These are phyloP conservation scores for Actinomortierella wolfii DNA, from an alignment of 371 early-diverging fungal genomes.

Conservation along the genomic window DNA sequence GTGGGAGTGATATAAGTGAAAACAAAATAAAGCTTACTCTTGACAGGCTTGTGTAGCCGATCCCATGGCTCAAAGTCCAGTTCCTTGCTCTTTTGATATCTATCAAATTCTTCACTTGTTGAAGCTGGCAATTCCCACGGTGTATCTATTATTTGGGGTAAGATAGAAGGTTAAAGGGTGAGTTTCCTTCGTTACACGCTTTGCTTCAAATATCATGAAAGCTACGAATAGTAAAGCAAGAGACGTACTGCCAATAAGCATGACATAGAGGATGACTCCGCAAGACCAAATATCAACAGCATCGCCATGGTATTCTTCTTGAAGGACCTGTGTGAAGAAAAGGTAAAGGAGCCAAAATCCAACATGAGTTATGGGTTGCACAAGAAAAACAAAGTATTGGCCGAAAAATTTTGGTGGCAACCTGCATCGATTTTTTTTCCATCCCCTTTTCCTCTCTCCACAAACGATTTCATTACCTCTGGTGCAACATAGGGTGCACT, in stretches of 20 bases:
- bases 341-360: not conserved
- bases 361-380: not conserved
- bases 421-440: too few relatives aligned
- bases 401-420: too few relatives aligned
- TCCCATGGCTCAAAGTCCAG: conserved; percentile 55
- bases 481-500: conserved; percentile 91
- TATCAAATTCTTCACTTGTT: conserved; percentile 59
- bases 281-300: conserved; percentile 93
- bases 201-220: too few relatives aligned
- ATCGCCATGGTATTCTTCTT: conserved; percentile 76
- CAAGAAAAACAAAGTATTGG: too few relatives aligned
- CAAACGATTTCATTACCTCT: conserved; percentile 72
- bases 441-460: too few relatives aligned
- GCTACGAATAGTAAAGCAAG: not conserved
- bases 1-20: too few relatives aligned
- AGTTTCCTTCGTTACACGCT: too few relatives aligned
- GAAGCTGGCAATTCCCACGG: conserved; percentile 71
- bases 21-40: conserved; percentile 41
- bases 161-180: too few relatives aligned
- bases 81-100: conserved; percentile 25
- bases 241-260: conserved; percentile 77
- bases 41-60: conserved; percentile 47
- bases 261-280: conserved; percentile 89
- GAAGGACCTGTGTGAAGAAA: conserved; percentile 48
- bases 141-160: conserved; percentile 50